These are phyloP conservation scores for Cyclotella distinguenda DNA, from an alignment of 108 stramenopile species.

Conservation along the genomic window DNA sequence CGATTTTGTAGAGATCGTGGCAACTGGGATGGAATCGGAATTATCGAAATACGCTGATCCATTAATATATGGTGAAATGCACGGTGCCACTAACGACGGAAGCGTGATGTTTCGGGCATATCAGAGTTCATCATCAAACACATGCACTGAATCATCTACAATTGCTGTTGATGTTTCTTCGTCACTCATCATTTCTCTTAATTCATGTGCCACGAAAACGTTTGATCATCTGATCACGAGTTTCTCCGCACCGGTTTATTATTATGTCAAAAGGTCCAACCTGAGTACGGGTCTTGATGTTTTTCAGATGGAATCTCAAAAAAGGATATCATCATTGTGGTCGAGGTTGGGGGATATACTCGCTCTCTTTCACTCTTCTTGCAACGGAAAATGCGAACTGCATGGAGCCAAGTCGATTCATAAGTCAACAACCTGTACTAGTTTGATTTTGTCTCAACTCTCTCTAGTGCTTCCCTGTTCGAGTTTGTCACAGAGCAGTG, in stretches of 20 bases:
- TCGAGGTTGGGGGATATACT: constrained; percentile 3
- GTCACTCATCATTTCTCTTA: constrained; percentile 42
- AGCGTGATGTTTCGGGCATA: constrained; percentile 1
- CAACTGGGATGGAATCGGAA: constrained; percentile 12
- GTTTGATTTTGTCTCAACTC: constrained; percentile 3
- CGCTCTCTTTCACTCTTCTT: neutral
- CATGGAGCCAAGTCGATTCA: too few relatives aligned
- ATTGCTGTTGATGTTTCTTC: constrained; percentile 48
- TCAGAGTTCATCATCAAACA: constrained; percentile 16
- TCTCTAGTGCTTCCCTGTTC: neutral
- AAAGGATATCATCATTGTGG: constrained; percentile 7
- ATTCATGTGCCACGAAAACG: constrained; percentile 42
- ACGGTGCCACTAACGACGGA: neutral
- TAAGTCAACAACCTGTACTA: neutral
- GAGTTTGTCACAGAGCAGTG: neutral
- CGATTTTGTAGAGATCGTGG: constrained; percentile 11
- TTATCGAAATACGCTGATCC: neutral
- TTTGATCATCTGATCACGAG: constrained; percentile 43
- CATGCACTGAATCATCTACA: constrained; percentile 27
- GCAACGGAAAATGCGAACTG: neutral
- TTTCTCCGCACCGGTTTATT: constrained; percentile 47
- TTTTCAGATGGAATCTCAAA: constrained; percentile 16
- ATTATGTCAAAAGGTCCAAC: constrained; percentile 2
- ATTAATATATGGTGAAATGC: neutral
- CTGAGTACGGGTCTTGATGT: neutral